Percentiles rank a stretch among this genome's conserved stretches.
phyloP scores from a whole-genome alignment of 1,139 yeast species.

The Candida sp. region DNA sequence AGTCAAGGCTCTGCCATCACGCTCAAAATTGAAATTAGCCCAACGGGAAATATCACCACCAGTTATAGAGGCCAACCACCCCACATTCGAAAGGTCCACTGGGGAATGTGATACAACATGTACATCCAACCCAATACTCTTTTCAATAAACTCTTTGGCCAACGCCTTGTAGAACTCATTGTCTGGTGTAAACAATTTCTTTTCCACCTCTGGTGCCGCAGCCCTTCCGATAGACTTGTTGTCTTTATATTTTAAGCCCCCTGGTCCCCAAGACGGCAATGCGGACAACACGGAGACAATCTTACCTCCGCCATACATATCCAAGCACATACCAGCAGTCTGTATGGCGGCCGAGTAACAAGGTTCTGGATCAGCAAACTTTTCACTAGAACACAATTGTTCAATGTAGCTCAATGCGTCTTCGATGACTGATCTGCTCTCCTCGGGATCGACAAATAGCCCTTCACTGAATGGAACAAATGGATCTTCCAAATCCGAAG shows the following conservation, averaged over 20 bases:
- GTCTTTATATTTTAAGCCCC: conserved; percentile 64
- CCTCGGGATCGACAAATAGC: conserved; percentile 78
- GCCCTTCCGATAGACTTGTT: conserved; percentile 38
- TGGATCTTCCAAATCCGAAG: conserved; percentile 78
- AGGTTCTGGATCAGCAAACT: conserved; percentile 62
- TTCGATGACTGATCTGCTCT: conserved; percentile 65
- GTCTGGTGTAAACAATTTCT: conserved; percentile 57
- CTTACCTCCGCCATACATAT: conserved; percentile 77
- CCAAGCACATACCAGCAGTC: conserved; percentile 70
- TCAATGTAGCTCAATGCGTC: conserved; percentile 71
- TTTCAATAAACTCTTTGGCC: conserved; percentile 58
- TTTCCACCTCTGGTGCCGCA: conserved; percentile 58
- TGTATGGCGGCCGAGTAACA: conserved; percentile 83
- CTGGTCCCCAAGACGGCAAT: conserved; percentile 87
- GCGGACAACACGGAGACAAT: conserved; percentile 70
- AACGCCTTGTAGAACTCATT: conserved; percentile 66
- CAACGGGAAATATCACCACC: conserved; percentile 77
- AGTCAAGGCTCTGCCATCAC: conserved; percentile 74
- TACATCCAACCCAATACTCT: conserved; percentile 78
- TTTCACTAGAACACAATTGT: conserved; percentile 39
- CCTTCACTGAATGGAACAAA: conserved; percentile 85
- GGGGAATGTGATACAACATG: conserved; percentile 69
- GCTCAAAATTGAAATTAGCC: conserved; percentile 66
- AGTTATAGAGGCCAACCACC: conserved; percentile 65
- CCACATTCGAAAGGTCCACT: conserved; percentile 78